Evolutionary conservation across 148 eudicot species (phyloP).

Genomic region (Silene latifolia): DNA sequence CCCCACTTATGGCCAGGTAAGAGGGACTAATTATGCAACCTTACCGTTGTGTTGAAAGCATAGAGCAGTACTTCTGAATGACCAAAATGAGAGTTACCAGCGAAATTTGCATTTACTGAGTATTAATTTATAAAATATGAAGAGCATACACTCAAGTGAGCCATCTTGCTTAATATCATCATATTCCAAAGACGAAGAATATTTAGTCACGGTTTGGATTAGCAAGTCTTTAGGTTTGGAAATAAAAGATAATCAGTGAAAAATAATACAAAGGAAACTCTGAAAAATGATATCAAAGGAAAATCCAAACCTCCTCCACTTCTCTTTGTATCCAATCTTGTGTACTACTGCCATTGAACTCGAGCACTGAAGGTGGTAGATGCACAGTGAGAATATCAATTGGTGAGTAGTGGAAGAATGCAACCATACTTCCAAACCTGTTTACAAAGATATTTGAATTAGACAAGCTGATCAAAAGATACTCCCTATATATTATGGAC

Average conservation of each 20-base stretch:
- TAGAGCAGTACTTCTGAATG: background rate
- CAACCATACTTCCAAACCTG: conserved; percentile 91
- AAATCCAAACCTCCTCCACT: conserved; percentile 48
- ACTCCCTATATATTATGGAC: background rate
- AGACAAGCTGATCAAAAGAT: background rate
- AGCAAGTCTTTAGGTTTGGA: too few relatives aligned
- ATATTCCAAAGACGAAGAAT: background rate
- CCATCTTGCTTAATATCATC: background rate
- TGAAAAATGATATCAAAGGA: background rate
- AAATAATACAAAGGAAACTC: background rate
- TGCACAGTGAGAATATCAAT: conserved; percentile 78
- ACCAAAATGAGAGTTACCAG: background rate
- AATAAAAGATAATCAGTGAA: background rate
- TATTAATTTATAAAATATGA: background rate
- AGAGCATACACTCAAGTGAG: background rate
- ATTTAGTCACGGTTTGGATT: too few relatives aligned
- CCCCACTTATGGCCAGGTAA: background rate
- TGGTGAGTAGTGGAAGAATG: conserved; percentile 87
- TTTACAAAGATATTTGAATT: conserved; percentile 10
- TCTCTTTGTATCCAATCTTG: conserved; percentile 77
- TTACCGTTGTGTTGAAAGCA: background rate
- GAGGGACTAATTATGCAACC: background rate
- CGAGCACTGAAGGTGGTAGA: conserved; percentile 75
- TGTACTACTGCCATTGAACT: conserved; percentile 50
- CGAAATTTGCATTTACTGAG: background rate